Evolutionary conservation across 495 filamentous ascomycete genomes (phyloP), one percentile per base, ranked within the genome.

Genomic region (Rhypophila decipiens): DNA sequence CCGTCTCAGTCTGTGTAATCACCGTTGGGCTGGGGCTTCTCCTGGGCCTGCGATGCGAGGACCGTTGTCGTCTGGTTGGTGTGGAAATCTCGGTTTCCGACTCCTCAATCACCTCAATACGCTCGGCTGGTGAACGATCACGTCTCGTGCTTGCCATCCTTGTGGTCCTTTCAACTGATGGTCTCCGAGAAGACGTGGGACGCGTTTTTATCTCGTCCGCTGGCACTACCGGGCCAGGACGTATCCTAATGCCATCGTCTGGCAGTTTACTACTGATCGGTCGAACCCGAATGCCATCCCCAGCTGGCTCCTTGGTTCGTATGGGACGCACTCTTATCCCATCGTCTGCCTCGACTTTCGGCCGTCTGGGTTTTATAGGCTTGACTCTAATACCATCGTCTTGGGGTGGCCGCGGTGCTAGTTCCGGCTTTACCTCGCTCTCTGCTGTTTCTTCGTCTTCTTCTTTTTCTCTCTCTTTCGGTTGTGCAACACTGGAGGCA

Each of bases 71-170:
- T 29, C 59, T 64, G n/a, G 54, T 40, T 1, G 61, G 45, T 9
- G 62, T 64, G 23, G 44, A 51, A 11, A 57, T 44, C 24, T 58
- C 57, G 12, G 60, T 56, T 42, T 65, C 65, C 3, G 51, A 27
- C 5, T 71, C 63, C 43, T 68, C 63, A 19, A 53, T 55, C 3
- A 58, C 56, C 60, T 76, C 38, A 68, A 78, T 61, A 65, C 75
- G 42, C 64, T 77, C 52, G 67, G 63, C 62, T 72, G 73, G 45
- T 68, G 78, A 53, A 60, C 35, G 53, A 11, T 56, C 59, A 19
- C 58, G 57, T 42, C 53, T 52, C 35, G 48, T 45, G 46, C 56
- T 64, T 43, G 53, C 27, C 4, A 42, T 35, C 33, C 53, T 48
- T 7, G 27, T 38, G 5, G 33, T 52, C 44, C 42, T 46, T 37